phyloP scores from a whole-genome alignment of 192 early-diverging fungal genomes.

The Backusella macrospora region DNA sequence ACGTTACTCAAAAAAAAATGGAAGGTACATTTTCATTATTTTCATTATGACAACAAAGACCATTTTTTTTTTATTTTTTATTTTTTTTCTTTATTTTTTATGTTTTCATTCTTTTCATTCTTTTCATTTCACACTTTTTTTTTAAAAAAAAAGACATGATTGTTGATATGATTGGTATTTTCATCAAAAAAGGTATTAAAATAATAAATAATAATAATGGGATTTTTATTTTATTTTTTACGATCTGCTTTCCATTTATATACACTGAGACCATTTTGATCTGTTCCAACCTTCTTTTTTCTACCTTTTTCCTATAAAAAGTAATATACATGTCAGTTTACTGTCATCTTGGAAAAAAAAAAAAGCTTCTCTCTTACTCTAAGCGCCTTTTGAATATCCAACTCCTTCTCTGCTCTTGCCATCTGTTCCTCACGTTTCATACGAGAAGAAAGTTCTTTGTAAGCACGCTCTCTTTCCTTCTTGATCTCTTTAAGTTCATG shows the following conservation, averaged over 20 bases:
- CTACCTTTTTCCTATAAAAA: constrained; percentile 70
- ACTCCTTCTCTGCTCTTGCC: constrained; percentile 69
- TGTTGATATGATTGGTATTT: too few species aligned
- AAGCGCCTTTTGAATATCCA: constrained; percentile 76
- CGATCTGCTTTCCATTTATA: constrained; percentile 95
- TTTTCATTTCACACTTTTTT: too few species aligned
- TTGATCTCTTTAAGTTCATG: constrained; percentile 26
- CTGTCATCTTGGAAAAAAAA: neutral
- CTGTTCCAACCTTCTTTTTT: constrained; percentile 79
- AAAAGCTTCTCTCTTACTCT: constrained; percentile 48
- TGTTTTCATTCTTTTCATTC: too few species aligned
- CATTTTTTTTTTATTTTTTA: constrained; percentile 2
- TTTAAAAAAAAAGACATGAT: too few species aligned
- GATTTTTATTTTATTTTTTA: constrained; percentile 88
- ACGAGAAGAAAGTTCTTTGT: constrained; percentile 73
- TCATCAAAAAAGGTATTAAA: too few species aligned
- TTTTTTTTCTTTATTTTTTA: too few species aligned
- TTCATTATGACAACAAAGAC: neutral
- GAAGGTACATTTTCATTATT: neutral
- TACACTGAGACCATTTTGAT: constrained; percentile 76
- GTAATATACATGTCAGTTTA: neutral
- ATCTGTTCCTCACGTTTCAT: constrained; percentile 79
- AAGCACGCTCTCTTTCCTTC: constrained; percentile 48
- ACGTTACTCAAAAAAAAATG: neutral
- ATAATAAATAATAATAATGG: too few species aligned